phyloP scores from a whole-genome alignment of 441 rosid species.

The Pelargonium citronellum region DNA sequence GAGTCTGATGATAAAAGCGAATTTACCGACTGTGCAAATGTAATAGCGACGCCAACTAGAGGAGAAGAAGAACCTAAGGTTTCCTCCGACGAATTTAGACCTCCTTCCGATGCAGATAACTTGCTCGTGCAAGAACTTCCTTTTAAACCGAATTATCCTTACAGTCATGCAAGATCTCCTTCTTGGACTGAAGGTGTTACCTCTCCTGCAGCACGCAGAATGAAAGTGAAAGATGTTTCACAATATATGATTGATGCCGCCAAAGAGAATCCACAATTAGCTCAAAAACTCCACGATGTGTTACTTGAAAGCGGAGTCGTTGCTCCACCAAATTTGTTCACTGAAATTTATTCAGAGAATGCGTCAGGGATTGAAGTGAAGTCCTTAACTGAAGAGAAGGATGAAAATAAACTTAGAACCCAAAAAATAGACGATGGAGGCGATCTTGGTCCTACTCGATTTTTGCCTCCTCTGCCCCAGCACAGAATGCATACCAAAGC shows the following conservation, averaged over 20 bases:
- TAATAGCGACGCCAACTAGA: slow-evolving; percentile 16
- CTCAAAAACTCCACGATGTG: slow-evolving; percentile 93
- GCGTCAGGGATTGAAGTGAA: slow-evolving; percentile 36
- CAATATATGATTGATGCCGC: slow-evolving; percentile 95
- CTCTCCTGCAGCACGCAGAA: slow-evolving; percentile 77
- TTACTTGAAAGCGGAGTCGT: slow-evolving; percentile 90
- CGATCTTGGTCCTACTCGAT: slow-evolving; percentile 35
- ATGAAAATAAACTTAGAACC: slow-evolving; percentile 34
- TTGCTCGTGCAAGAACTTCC: slow-evolving; percentile 36
- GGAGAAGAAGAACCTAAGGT: slow-evolving; percentile 38
- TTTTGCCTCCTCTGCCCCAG: slow-evolving; percentile 72
- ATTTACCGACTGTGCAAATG: slow-evolving; percentile 24
- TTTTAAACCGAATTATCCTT: slow-evolving; percentile 46
- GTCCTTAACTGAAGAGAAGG: slow-evolving; percentile 38
- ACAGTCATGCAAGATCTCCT: slow-evolving; percentile 72
- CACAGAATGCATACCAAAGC: slow-evolving; percentile 36
- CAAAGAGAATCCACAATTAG: slow-evolving; percentile 89
- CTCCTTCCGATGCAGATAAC: slow-evolving; percentile 34
- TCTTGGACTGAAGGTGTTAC: slow-evolving; percentile 99
- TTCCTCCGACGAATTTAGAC: slow-evolving; percentile 31
- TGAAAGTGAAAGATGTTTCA: slow-evolving; percentile 97
- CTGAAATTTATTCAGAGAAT: slow-evolving; percentile 58
- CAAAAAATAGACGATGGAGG: slow-evolving; percentile 32
- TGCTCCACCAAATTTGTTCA: slow-evolving; percentile 83
- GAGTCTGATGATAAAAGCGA: slow-evolving; percentile 40